Evolutionary conservation across 305 asterid species (phyloP).

Genomic region (Fraxinus paxiana): DNA sequence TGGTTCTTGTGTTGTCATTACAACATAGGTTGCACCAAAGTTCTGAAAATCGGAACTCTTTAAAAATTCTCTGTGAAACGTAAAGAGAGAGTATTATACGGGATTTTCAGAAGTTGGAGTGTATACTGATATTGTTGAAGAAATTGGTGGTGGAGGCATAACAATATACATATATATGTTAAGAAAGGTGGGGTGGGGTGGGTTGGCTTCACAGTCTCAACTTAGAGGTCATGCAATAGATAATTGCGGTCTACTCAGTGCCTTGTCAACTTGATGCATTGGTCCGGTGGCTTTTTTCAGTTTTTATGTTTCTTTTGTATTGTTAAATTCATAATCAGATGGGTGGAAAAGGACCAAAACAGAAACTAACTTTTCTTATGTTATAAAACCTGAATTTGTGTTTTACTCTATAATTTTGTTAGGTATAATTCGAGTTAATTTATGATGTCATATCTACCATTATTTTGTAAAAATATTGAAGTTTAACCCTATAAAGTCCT

Average conservation of each 20-base stretch:
- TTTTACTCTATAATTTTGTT: too few relatives aligned
- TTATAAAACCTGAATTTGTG: too few relatives aligned
- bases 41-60: not conserved
- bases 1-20: conserved; percentile 17
- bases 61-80: not conserved
- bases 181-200: too few relatives aligned
- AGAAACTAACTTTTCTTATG: too few relatives aligned
- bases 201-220: not conserved
- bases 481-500: too few relatives aligned
- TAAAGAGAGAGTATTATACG: not conserved
- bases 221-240: not conserved
- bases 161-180: not conserved
- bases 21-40: not conserved
- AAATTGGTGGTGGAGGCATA: not conserved
- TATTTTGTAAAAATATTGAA: too few relatives aligned
- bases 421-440: not conserved
- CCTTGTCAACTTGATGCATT: not conserved
- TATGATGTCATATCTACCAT: too few relatives aligned
- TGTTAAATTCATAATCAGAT: too few relatives aligned
- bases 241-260: not conserved
- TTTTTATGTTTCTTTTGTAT: not conserved
- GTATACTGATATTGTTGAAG: not conserved
- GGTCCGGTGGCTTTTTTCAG: not conserved
- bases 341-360: too few relatives aligned
- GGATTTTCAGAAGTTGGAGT: not conserved